Evolutionary conservation across 306 rosid species (phyloP).

Genomic region (Acmispon strigosus): DNA sequence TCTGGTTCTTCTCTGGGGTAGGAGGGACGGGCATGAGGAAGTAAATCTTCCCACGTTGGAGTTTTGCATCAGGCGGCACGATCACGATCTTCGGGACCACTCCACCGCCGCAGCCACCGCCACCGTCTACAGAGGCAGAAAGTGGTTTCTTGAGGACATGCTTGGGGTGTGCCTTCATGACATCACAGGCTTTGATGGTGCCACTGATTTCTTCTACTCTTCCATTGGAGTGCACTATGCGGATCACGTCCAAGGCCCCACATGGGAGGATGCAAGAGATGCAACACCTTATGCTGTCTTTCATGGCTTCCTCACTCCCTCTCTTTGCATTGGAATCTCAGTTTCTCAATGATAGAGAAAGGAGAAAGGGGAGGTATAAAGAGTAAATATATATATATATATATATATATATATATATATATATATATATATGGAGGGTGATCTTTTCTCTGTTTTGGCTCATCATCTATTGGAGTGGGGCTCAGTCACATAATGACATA

Average conservation of each 20-base stretch:
- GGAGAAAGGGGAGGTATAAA: not conserved
- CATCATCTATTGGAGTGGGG: constrained; percentile 12
- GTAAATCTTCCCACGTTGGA: constrained; percentile 82
- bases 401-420: no score
- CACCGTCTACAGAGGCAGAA: not conserved
- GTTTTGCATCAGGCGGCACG: constrained; percentile 75
- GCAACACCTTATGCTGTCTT: constrained; percentile 57
- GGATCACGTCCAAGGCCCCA: constrained; percentile 70
- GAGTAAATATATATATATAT: constrained; percentile 19
- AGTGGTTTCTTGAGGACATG: constrained; percentile 76
- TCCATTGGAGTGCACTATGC: constrained; percentile 76
- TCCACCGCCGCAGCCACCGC: constrained; percentile 9
- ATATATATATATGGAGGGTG: no score
- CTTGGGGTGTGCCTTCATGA: constrained; percentile 75
- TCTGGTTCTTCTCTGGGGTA: constrained; percentile 10
- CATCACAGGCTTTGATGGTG: constrained; percentile 54
- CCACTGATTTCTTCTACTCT: constrained; percentile 74
- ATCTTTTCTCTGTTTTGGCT: constrained; percentile 2
- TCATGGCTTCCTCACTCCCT: constrained; percentile 30
- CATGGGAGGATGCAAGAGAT: constrained; percentile 92
- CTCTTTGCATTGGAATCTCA: constrained; percentile 19
- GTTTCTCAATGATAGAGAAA: constrained; percentile 10
- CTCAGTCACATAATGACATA: constrained; percentile 26
- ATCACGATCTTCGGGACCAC: constrained; percentile 48
- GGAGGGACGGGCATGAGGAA: constrained; percentile 70